Conservation (phyloP, 2,329 filamentous ascomycete species). For the Ceratocystis cubensis region DNA sequence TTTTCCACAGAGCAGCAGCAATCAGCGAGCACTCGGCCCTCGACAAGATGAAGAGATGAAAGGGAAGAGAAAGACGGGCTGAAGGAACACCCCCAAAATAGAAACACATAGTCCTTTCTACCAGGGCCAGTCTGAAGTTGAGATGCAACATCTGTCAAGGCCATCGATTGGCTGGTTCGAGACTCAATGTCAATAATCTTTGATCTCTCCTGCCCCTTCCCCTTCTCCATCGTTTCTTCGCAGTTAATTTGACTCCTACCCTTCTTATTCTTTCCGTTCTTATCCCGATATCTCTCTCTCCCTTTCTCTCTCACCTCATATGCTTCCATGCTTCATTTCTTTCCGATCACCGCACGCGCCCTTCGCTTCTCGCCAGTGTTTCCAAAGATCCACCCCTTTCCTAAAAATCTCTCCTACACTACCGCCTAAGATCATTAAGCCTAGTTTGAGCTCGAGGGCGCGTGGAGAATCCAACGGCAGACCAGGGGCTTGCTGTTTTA, state of each 20-base stretch:
- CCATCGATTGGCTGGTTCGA: too few species aligned
- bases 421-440: not conserved
- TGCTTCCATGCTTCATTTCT: not conserved
- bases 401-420: slow-evolving; percentile 4
- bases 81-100: too few species aligned
- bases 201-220: not conserved
- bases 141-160: too few species aligned
- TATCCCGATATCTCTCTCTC: not conserved
- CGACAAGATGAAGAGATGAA: too few species aligned
- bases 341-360: slow-evolving; percentile 9
- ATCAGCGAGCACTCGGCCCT: too few species aligned
- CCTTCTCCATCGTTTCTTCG: not conserved
- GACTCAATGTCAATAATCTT: too few species aligned
- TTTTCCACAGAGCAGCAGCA: too few species aligned
- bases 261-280: not conserved
- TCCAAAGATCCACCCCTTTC: slow-evolving; percentile 6
- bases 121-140: too few species aligned
- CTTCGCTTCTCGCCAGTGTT: slow-evolving; percentile 9
- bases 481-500: too few species aligned
- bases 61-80: too few species aligned
- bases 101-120: too few species aligned
- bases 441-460: not conserved
- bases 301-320: not conserved
- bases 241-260: not conserved
- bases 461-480: too few species aligned